Evolutionary conservation across 2,329 filamentous ascomycete species (phyloP).

Genomic region (Paecilomyces niveus): DNA sequence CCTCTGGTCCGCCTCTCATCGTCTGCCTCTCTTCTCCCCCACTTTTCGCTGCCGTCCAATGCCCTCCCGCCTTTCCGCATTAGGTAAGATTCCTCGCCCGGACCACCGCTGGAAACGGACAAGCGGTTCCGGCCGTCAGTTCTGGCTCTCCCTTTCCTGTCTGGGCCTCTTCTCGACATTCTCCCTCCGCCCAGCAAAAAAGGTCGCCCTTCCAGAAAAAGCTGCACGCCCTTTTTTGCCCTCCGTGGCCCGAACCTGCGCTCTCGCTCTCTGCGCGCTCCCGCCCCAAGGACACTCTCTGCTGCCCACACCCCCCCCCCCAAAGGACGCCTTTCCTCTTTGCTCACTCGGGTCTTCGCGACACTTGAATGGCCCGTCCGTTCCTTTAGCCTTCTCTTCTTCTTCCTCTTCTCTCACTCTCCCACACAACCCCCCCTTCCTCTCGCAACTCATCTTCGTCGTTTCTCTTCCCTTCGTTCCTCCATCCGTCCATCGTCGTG

Average conservation of each 20-base stretch:
- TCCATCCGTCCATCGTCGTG: slow-evolving; percentile 2
- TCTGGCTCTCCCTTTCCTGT: background rate
- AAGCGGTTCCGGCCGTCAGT: background rate
- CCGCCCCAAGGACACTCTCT: background rate
- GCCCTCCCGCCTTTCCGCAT: background rate
- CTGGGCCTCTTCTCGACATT: slow-evolving; percentile 18
- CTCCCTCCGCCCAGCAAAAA: background rate
- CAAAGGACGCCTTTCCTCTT: slow-evolving; percentile 16
- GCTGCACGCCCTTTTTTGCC: background rate
- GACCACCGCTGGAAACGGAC: background rate
- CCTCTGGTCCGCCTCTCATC: background rate
- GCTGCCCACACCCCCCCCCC: background rate
- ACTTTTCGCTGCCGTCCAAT: background rate
- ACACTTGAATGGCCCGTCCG: slow-evolving; percentile 20
- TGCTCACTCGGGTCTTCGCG: slow-evolving; percentile 15
- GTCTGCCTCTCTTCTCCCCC: background rate
- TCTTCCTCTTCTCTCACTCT: slow-evolving; percentile 15
- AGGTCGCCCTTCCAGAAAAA: background rate
- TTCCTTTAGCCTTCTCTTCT: slow-evolving; percentile 12
- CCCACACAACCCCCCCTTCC: slow-evolving; percentile 7
- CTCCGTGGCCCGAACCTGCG: too few relatives aligned
- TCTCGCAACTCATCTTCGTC: slow-evolving; percentile 9
- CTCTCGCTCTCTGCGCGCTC: background rate
- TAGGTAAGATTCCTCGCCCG: background rate
- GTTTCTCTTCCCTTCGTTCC: slow-evolving; percentile 9